phyloP scores from a whole-genome alignment of 768 basidiomycete genomes.

The Tylopilus subfusipes region DNA sequence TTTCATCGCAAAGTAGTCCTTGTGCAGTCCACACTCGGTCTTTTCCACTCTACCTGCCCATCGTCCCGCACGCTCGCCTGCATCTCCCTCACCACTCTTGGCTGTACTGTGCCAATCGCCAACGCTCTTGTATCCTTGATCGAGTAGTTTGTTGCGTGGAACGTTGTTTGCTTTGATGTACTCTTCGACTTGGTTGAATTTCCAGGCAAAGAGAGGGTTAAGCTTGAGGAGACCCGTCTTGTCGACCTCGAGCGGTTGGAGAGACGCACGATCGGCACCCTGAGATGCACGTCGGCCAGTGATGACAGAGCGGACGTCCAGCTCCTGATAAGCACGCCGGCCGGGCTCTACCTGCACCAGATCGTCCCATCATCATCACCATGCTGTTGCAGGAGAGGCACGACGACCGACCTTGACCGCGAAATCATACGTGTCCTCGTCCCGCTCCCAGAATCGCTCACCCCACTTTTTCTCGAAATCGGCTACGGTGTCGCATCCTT shows the following conservation, averaged over 20 bases:
- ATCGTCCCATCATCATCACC: not conserved
- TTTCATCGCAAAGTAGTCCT: constrained; percentile 82
- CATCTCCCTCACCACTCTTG: constrained; percentile 63
- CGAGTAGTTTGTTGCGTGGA: constrained; percentile 83
- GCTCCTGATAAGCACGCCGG: constrained; percentile 75
- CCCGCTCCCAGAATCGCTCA: constrained; percentile 77
- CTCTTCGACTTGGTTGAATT: constrained; percentile 76
- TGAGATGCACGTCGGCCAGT: constrained; percentile 95
- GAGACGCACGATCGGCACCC: constrained; percentile 79
- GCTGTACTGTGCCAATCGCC: constrained; percentile 97
- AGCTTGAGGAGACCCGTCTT: constrained; percentile 87
- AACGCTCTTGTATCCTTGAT: constrained; percentile 90
- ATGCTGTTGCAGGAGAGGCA: no score
- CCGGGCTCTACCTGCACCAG: constrained; percentile 84
- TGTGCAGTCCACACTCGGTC: constrained; percentile 94
- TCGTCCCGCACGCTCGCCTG: constrained; percentile 79
- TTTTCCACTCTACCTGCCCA: constrained; percentile 86
- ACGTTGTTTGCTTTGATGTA: constrained; percentile 81
- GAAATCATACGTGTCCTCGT: constrained; percentile 88
- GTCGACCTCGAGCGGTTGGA: constrained; percentile 89
- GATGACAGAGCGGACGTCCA: constrained; percentile 81
- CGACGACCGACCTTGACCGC: constrained; percentile 69
- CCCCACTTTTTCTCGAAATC: constrained; percentile 84
- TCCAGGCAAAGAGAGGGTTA: constrained; percentile 91
- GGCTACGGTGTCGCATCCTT: constrained; percentile 56